Evolutionary conservation across 2,329 filamentous ascomycete genomes (phyloP), one percentile per base, ranked within the genome.

Genomic region (Mariannaea elegans): DNA sequence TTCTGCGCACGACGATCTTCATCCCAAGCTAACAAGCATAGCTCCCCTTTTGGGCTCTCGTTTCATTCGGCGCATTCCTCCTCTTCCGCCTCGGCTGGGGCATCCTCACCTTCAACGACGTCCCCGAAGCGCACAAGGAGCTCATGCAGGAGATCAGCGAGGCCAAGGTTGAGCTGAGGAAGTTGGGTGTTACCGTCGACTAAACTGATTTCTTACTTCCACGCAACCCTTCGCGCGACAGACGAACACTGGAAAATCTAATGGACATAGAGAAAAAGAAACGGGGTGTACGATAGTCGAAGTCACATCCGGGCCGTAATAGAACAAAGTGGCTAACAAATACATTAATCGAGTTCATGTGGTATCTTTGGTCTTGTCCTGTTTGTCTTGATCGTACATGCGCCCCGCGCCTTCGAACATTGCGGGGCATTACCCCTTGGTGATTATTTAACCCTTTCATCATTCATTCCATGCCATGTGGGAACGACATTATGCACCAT

Each of bases 51-150:
- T 99, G 94, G 91, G 88, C 87, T 45, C 83, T 98, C 70, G 91
- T 99, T 67, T 89, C 91, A 19, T 94, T 98, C 74, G 95, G 94
- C 78, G 91, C 94, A 64, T 94, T 93, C 79, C 89, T 99, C 18
- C 90, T 99, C 65, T 93, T 90, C 81, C 92, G 93, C 71, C 90
- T 99, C 63, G 95, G 95, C 71, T 91, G 88, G 82, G 95, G 95
- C 65, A 92, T 99, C 70, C 84, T 97, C 75, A 97, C 93, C 57
- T 99, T 99, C 85, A 95, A 97, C 82, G 94, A 98, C 78, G 93
- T 96, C 47, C 94, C 94, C 54, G 86, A 92, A 63, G 95, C 95
- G 51, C 91, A 98, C 79, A 87, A 89, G 75, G 94, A 97, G 80
- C 82, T 99, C 70, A 93, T 95, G 84, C 82, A 81, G 70, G 91